A percentile compares a stretch with the other conserved stretches of the same genome.
phyloP scores from a whole-genome alignment of 2,329 filamentous ascomycete genomes.

The Paecilomyces fulvus region DNA sequence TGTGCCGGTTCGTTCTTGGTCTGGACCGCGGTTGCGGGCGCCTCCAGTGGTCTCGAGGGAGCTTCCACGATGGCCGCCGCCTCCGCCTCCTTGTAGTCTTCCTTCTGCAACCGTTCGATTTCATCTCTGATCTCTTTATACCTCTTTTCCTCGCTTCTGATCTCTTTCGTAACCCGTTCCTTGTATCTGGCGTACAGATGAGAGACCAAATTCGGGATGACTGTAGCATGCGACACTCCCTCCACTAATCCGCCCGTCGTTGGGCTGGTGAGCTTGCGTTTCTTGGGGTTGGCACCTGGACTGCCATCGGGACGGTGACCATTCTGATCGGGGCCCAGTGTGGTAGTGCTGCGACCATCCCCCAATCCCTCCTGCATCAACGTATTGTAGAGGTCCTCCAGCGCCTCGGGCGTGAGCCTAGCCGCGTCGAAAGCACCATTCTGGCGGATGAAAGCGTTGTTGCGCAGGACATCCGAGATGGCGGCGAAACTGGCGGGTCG shows the following conservation, averaged over 20 bases:
- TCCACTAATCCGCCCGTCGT: conserved; percentile 58
- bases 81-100: conserved; percentile 41
- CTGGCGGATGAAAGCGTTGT: conserved; percentile 63
- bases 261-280: conserved; percentile 65
- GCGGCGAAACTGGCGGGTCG: conserved; percentile 57
- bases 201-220: conserved; percentile 62
- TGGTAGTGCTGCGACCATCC: conserved; percentile 27
- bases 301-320: conserved; percentile 17
- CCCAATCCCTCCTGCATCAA: conserved; percentile 66
- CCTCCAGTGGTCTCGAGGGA: neutral
- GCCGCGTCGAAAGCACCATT: conserved; percentile 63
- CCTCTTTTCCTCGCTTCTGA: conserved; percentile 64
- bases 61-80: conserved; percentile 3
- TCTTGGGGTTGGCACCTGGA: conserved; percentile 47
- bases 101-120: conserved; percentile 58
- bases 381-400: conserved; percentile 69
- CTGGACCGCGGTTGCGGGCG: neutral
- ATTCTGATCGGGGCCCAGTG: conserved; percentile 23
- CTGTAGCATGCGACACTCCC: conserved; percentile 55
- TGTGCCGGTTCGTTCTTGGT: conserved; percentile 9
- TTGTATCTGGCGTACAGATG: conserved; percentile 69
- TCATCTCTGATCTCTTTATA: conserved; percentile 59
- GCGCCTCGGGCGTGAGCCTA: conserved; percentile 66
- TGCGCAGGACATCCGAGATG: conserved; percentile 67
- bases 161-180: conserved; percentile 58